Percentiles rank a stretch among this genome's conserved stretches.
Conservation (phyloP, 148 eudicot genomes). For the Beta vulgaris region DNA sequence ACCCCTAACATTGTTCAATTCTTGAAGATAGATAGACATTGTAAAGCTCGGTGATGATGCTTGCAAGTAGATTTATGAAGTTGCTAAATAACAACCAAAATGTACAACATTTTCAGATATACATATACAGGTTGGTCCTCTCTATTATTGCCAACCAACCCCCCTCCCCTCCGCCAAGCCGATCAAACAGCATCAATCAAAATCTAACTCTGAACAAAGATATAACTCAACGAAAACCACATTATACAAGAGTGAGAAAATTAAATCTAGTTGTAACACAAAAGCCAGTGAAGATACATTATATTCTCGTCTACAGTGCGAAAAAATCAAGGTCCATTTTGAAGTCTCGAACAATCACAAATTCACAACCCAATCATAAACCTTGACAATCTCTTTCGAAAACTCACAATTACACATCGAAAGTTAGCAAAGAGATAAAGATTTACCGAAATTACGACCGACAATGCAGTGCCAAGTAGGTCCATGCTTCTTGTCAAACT, state of each 20-base stretch:
- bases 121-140: background rate
- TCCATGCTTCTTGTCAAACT: conserved; percentile 87
- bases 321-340: background rate
- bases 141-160: background rate
- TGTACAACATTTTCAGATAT: background rate
- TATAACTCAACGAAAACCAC: background rate
- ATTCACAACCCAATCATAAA: conserved; percentile 1
- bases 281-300: background rate
- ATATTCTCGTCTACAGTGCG: background rate
- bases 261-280: background rate
- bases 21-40: background rate
- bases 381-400: background rate
- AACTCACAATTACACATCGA: background rate
- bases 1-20: background rate
- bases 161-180: background rate
- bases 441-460: conserved; percentile 92
- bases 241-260: background rate
- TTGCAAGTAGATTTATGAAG: no score
- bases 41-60: background rate
- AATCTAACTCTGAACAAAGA: background rate
- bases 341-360: background rate
- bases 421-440: background rate
- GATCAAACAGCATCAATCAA: background rate
- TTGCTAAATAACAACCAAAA: no score
- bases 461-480: conserved; percentile 99